Evolutionary conservation across 306 rosid genomes (phyloP).

Genomic region (Vachellia collinsii): DNA sequence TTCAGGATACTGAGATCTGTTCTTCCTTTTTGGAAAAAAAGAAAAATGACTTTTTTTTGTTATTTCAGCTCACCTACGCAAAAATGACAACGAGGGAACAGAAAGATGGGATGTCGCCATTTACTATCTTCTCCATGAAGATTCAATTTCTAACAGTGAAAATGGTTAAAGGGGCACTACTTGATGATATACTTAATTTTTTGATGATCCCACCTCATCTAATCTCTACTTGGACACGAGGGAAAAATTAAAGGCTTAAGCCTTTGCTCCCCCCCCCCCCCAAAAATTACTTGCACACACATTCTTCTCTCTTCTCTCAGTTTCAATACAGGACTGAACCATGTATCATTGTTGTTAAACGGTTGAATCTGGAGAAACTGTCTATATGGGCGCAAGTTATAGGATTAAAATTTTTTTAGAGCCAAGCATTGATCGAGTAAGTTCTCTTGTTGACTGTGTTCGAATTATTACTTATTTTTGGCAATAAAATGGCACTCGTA

Average conservation of each 20-base stretch:
- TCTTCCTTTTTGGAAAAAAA: background rate
- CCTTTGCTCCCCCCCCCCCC: background rate
- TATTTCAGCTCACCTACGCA: constrained; percentile 7
- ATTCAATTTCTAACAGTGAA: background rate
- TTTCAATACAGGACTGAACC: background rate
- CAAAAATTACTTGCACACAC: background rate
- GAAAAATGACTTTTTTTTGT: background rate
- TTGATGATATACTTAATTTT: constrained; percentile 11
- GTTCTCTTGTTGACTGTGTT: background rate
- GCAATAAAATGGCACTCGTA: constrained; percentile 5
- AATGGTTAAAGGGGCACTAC: constrained; percentile 13
- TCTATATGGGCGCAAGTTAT: background rate
- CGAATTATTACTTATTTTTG: background rate
- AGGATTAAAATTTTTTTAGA: background rate
- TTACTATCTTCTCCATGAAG: constrained; percentile 23
- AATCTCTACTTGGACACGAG: background rate
- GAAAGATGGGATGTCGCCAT: constrained; percentile 24
- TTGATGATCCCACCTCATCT: constrained; percentile 11
- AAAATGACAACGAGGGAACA: constrained; percentile 21
- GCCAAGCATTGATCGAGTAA: constrained; percentile 24
- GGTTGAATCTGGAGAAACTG: constrained; percentile 5
- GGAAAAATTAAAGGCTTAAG: background rate
- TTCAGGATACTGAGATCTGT: constrained; percentile 29
- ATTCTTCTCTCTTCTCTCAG: background rate
- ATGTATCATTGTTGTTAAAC: background rate